Conservation (phyloP, 345 rosid species). For the Eucalyptus pauciflora region DNA sequence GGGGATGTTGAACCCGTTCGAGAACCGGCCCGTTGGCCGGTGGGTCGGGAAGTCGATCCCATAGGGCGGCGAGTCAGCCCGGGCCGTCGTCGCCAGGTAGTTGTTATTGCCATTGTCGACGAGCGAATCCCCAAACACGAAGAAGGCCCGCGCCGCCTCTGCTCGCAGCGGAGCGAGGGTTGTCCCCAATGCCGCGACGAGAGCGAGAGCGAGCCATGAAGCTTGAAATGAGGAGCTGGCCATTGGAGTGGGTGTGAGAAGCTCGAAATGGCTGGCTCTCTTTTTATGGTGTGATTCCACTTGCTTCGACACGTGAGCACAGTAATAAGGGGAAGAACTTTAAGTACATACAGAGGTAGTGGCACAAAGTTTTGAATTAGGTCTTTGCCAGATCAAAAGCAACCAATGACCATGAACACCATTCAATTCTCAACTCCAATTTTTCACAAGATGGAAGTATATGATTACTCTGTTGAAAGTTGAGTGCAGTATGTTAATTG, state of each 20-base stretch:
- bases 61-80: constrained; percentile 64
- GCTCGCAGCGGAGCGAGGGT: neutral
- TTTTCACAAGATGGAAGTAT: neutral
- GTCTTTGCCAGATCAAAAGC: neutral
- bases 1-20: constrained; percentile 69
- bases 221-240: neutral
- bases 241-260: neutral
- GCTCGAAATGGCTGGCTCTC: neutral
- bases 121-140: constrained; percentile 71
- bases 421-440: neutral
- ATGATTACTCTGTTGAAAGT: neutral
- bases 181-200: neutral
- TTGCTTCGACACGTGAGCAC: neutral
- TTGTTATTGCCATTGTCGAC: constrained; percentile 79
- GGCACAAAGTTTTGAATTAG: neutral
- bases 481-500: neutral
- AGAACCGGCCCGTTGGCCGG: constrained; percentile 62
- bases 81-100: constrained; percentile 55
- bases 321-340: neutral
- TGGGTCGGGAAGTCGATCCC: constrained; percentile 66
- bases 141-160: constrained; percentile 49
- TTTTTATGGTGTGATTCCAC: neutral
- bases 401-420: neutral
- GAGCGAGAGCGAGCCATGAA: neutral
- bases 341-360: neutral